A percentile compares a stretch with the other conserved stretches of the same genome.
These are phyloP conservation scores for Fomitopsis pinicola DNA, from an alignment of 1,284 basidiomycete species.

Conservation along the genomic window DNA sequence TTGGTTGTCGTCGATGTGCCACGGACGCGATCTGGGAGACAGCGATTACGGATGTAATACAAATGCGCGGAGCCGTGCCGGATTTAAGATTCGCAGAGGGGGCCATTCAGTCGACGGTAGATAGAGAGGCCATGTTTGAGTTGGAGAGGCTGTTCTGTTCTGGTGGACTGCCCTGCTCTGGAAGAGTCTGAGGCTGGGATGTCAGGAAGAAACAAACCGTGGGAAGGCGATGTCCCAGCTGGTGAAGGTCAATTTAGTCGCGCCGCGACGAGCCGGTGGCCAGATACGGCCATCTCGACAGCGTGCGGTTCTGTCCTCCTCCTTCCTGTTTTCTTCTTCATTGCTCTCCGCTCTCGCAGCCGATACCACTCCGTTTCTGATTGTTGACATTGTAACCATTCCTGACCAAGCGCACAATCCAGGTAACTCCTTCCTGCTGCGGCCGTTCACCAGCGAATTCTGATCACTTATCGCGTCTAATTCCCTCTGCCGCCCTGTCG, in stretches of 20 bases:
- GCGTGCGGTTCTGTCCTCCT: conserved; percentile 24
- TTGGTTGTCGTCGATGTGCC: not conserved
- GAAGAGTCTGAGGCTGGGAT: not conserved
- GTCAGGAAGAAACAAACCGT: not conserved
- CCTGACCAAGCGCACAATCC: conserved; percentile 4
- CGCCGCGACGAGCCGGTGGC: conserved; percentile 5
- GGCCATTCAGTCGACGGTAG: not conserved
- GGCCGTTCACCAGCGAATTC: conserved; percentile 1
- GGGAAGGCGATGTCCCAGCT: not conserved
- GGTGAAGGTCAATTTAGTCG: conserved; percentile 3
- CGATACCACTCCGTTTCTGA: conserved; percentile 11
- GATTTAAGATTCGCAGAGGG: not conserved
- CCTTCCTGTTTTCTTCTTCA: conserved; percentile 18
- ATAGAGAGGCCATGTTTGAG: not conserved
- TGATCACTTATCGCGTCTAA: conserved; percentile 12
- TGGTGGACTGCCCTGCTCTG: not conserved
- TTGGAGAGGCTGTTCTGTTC: not conserved
- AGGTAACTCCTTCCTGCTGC: not conserved
- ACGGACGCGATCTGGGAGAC: not conserved
- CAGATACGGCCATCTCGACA: conserved; percentile 11
- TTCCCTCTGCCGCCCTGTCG: conserved; percentile 2
- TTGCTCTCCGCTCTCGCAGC: conserved; percentile 15
- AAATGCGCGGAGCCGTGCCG: not conserved
- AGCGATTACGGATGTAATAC: not conserved
- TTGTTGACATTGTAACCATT: conserved; percentile 5